These are phyloP conservation scores for Phyllosticta capitalensis DNA, from an alignment of 2,329 filamentous ascomycete species.

Conservation along the genomic window DNA sequence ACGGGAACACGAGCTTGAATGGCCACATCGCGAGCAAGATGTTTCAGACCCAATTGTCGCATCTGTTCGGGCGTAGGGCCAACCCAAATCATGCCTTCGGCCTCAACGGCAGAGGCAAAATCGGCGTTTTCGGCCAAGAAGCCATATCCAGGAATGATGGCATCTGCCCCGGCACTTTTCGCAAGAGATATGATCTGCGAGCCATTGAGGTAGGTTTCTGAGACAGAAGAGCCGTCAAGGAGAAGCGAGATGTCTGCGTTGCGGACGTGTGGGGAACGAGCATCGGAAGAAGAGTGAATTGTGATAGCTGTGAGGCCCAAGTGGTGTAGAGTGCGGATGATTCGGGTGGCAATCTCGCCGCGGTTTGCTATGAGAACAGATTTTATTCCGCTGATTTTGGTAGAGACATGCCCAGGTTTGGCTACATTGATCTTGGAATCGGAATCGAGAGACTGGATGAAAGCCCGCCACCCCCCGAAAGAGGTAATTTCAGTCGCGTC, in stretches of 20 bases:
- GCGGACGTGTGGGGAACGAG: slow-evolving; percentile 20
- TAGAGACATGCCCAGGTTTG: background rate
- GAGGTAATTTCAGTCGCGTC: background rate
- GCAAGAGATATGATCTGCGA: slow-evolving; percentile 11
- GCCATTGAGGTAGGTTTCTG: slow-evolving; percentile 13
- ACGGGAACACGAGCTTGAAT: slow-evolving; percentile 18
- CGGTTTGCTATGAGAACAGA: slow-evolving; percentile 50
- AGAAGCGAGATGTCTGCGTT: slow-evolving; percentile 25
- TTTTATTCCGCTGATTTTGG: slow-evolving; percentile 24
- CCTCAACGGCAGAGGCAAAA: slow-evolving; percentile 20
- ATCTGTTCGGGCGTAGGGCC: slow-evolving; percentile 24
- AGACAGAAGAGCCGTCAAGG: slow-evolving; percentile 22
- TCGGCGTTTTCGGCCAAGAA: slow-evolving; percentile 27
- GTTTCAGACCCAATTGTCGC: slow-evolving; percentile 26
- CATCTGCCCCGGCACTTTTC: slow-evolving; percentile 16
- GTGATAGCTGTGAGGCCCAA: slow-evolving; percentile 45
- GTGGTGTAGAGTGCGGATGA: too few species aligned
- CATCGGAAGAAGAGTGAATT: slow-evolving; percentile 42
- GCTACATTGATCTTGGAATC: background rate
- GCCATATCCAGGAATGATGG: slow-evolving; percentile 28
- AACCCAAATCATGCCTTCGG: slow-evolving; percentile 26
- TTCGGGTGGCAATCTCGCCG: slow-evolving; percentile 46
- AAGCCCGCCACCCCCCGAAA: background rate
- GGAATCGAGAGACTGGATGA: background rate
- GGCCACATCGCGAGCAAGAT: slow-evolving; percentile 18